Percentiles rank a stretch among this genome's conserved stretches.
Conservation (phyloP, 148 eudicot species). For the Rhododendron griersonianum region DNA sequence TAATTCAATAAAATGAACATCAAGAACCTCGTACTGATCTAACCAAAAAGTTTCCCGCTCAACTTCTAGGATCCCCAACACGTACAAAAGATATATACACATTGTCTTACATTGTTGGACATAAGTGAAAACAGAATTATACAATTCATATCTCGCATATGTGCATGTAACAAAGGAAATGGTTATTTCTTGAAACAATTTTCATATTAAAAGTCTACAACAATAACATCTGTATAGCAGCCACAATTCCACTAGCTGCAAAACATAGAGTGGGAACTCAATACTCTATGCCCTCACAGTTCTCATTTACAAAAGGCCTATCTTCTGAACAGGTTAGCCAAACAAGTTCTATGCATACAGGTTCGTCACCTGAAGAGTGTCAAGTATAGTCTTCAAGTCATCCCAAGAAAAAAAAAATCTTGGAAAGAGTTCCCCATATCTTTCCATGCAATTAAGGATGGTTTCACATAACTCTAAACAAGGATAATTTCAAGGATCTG, state of each 20-base stretch:
- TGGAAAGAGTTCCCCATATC: neutral
- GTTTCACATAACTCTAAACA: neutral
- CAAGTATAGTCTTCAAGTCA: neutral
- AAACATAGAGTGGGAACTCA: neutral
- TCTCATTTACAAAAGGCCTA: neutral
- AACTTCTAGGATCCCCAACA: neutral
- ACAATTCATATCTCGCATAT: neutral
- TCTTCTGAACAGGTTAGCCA: neutral
- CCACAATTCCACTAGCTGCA: neutral
- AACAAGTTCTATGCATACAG: neutral
- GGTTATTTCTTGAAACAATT: neutral
- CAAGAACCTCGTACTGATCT: neutral
- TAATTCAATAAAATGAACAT: neutral
- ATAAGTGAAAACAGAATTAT: neutral
- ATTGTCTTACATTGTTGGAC: neutral
- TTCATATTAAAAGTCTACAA: neutral
- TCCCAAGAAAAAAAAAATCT: neutral
- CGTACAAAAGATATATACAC: neutral
- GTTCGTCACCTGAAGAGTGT: neutral
- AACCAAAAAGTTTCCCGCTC: neutral
- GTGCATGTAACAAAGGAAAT: neutral
- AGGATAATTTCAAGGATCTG: neutral
- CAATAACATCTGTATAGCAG: neutral
- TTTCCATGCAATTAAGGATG: neutral
- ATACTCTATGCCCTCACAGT: neutral